phyloP scores from a whole-genome alignment of 768 basidiomycete species.

The Boletus insuetus region DNA sequence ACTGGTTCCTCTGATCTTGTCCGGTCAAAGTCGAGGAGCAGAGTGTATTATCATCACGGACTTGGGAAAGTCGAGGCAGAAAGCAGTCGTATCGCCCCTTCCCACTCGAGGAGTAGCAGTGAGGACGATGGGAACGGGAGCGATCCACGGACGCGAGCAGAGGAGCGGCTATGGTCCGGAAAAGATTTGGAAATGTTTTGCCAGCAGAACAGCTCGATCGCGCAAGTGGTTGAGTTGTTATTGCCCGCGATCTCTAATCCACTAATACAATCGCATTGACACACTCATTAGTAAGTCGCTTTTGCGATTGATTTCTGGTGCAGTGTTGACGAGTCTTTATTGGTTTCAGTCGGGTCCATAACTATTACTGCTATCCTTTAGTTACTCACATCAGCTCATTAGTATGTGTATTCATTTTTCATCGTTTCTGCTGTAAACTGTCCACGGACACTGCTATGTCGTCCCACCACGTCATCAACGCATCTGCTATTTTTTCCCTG shows the following conservation, averaged over 20 bases:
- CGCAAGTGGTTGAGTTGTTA: conserved; percentile 65
- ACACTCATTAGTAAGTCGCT: conserved; percentile 23
- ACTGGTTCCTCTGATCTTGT: conserved; percentile 38
- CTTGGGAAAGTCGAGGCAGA: conserved; percentile 65
- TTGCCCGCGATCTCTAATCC: conserved; percentile 48
- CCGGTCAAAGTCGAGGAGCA: conserved; percentile 71
- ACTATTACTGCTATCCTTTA: conserved; percentile 27
- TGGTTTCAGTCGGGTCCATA: conserved; percentile 21
- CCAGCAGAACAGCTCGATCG: conserved; percentile 86
- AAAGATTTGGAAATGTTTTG: conserved; percentile 82
- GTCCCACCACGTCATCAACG: conserved; percentile 22
- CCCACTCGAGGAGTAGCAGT: conserved; percentile 27
- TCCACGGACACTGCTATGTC: conserved; percentile 25
- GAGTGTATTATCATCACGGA: conserved; percentile 60
- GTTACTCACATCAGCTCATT: conserved; percentile 25
- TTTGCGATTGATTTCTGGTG: neutral
- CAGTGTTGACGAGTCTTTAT: conserved; percentile 24
- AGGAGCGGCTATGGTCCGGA: conserved; percentile 68
- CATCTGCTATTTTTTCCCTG: conserved; percentile 15
- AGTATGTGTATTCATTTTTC: conserved; percentile 28
- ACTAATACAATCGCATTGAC: conserved; percentile 26
- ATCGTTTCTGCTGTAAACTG: conserved; percentile 25
- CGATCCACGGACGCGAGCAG: conserved; percentile 36
- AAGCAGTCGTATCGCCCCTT: conserved; percentile 26
- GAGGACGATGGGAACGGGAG: conserved; percentile 32